Evolutionary conservation across 192 early-diverging fungal species (phyloP).

Genomic region (Geranomyces michiganensis): DNA sequence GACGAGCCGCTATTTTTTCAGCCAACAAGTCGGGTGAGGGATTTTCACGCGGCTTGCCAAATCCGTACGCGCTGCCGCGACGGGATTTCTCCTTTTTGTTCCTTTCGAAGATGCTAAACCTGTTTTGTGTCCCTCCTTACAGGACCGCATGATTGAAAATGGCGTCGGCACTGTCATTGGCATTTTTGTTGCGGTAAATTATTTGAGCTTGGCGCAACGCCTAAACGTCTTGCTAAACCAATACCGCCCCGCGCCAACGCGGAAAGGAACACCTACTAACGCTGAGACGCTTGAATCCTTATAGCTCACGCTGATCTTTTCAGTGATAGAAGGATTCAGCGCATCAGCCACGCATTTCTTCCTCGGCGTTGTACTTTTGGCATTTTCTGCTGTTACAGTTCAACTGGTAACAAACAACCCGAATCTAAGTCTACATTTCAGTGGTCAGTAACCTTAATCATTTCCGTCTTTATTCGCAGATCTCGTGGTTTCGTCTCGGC

Average conservation of each 20-base stretch:
- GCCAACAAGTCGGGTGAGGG: conserved; percentile 12
- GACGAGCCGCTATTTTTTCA: conserved; percentile 31
- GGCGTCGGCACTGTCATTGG: neutral
- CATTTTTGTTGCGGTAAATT: conserved; percentile 19
- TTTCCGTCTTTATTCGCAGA: conserved; percentile 7
- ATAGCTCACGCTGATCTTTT: conserved; percentile 26
- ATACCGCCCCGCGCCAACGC: neutral
- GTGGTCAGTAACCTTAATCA: too few relatives aligned
- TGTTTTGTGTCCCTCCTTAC: neutral
- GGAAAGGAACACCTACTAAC: too few relatives aligned
- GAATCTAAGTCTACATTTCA: too few relatives aligned
- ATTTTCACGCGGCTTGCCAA: too few relatives aligned
- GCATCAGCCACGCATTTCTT: conserved; percentile 20
- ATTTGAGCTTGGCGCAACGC: neutral
- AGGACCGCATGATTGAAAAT: conserved; percentile 35
- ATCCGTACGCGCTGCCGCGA: too few relatives aligned
- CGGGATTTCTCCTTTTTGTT: too few relatives aligned
- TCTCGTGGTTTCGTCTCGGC: conserved; percentile 27
- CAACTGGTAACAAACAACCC: conserved; percentile 20
- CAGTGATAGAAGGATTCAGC: conserved; percentile 18
- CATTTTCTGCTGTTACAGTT: conserved; percentile 15
- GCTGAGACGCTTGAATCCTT: neutral
- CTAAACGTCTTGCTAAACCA: neutral
- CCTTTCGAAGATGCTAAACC: too few relatives aligned
- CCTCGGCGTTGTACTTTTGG: conserved; percentile 4